Conservation (phyloP, 495 filamentous ascomycete species). For the Talaromyces thailandensis region DNA sequence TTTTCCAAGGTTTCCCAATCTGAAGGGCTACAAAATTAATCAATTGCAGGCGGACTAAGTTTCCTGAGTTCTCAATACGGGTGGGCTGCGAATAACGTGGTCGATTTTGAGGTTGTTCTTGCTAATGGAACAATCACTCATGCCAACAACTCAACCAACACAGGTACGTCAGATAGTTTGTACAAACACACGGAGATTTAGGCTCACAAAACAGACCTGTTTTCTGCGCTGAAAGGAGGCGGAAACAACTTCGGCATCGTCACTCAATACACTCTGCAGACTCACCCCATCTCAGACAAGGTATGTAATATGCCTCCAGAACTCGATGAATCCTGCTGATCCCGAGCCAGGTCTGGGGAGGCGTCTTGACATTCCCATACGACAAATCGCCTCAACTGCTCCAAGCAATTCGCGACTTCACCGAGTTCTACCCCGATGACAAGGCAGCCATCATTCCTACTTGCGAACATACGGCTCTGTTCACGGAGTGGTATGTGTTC, state of each 20-base stretch:
- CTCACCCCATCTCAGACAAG: slow-evolving; percentile 28
- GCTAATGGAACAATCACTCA: slow-evolving; percentile 44
- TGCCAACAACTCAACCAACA: slow-evolving; percentile 30
- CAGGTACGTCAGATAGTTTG: slow-evolving; percentile 18
- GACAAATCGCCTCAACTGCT: slow-evolving; percentile 34
- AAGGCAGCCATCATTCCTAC: slow-evolving; percentile 48
- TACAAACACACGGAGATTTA: background rate
- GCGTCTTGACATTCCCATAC: slow-evolving; percentile 39
- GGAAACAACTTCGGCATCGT: slow-evolving; percentile 55
- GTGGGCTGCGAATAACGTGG: slow-evolving; percentile 45
- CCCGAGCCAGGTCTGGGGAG: slow-evolving; percentile 36
- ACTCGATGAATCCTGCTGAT: background rate
- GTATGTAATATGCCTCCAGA: background rate
- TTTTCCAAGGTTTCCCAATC: background rate
- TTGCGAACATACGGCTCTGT: slow-evolving; percentile 34
- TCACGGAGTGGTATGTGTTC: slow-evolving; percentile 53
- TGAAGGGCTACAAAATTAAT: background rate
- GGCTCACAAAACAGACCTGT: slow-evolving; percentile 35
- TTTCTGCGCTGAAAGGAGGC: slow-evolving; percentile 46
- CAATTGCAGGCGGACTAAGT: slow-evolving; percentile 27
- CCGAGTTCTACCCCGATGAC: slow-evolving; percentile 39
- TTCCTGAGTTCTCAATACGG: slow-evolving; percentile 49
- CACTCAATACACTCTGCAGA: slow-evolving; percentile 43
- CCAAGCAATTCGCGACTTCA: slow-evolving; percentile 42
- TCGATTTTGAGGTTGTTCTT: slow-evolving; percentile 47